Conservation (phyloP, 495 filamentous ascomycete genomes). For the Podospora comata region DNA sequence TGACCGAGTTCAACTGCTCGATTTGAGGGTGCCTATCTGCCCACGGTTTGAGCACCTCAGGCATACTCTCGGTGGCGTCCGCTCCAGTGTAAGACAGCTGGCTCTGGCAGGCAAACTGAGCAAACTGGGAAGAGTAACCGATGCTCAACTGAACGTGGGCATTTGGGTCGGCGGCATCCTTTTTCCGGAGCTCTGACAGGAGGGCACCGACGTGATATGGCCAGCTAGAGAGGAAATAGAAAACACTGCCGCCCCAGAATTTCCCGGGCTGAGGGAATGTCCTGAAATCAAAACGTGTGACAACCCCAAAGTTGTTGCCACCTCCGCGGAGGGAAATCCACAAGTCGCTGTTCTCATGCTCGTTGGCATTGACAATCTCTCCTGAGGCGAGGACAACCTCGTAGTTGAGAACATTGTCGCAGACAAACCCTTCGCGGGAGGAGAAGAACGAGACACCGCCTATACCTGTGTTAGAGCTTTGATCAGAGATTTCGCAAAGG, state of each 20-base stretch:
- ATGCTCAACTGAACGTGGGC: not conserved
- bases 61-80: slow-evolving; percentile 16
- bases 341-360: not conserved
- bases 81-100: slow-evolving; percentile 21
- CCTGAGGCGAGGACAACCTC: slow-evolving; percentile 1
- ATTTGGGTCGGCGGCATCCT: not conserved
- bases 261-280: not conserved
- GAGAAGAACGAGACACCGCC: slow-evolving; percentile 1
- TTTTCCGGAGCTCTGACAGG: not conserved
- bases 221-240: slow-evolving; percentile 5
- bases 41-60: slow-evolving; percentile 17
- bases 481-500: not conserved
- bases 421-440: not conserved
- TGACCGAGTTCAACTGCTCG: slow-evolving; percentile 5
- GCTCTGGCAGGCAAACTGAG: slow-evolving; percentile 11
- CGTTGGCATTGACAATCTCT: not conserved
- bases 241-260: slow-evolving; percentile 12
- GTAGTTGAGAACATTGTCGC: slow-evolving; percentile 5
- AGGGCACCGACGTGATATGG: not conserved
- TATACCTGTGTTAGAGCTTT: not conserved
- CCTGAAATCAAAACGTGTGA: not conserved
- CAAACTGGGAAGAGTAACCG: not conserved
- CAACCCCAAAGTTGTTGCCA: slow-evolving; percentile 1
- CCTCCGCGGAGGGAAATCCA: slow-evolving; percentile 4
- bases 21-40: slow-evolving; percentile 17